A percentile compares a stretch with the other conserved stretches of the same genome.
Conservation (phyloP, 345 rosid genomes). For the Lumnitzera littorea region DNA sequence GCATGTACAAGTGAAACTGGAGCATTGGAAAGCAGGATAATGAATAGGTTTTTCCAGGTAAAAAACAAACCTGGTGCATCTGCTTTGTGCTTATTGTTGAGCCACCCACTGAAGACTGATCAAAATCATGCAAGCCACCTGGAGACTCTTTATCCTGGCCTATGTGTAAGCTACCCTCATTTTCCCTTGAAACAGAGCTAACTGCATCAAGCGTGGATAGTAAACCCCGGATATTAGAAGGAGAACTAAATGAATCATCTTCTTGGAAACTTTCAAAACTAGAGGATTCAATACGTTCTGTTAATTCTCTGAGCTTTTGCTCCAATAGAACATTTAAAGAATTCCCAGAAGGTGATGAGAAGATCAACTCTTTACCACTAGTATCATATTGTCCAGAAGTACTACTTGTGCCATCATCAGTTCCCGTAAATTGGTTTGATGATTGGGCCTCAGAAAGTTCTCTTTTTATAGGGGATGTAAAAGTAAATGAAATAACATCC, state of each 20-base stretch:
- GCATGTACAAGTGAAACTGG: not conserved
- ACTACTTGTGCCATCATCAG: slow-evolving; percentile 12
- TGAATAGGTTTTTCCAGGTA: slow-evolving; percentile 2
- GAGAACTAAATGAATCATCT: slow-evolving; percentile 24
- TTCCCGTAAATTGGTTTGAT: slow-evolving; percentile 20
- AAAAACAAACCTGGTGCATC: slow-evolving; percentile 53
- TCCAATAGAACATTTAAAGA: slow-evolving; percentile 63
- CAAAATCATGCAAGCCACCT: slow-evolving; percentile 24
- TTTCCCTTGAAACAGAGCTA: slow-evolving; percentile 21
- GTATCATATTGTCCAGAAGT: slow-evolving; percentile 16
- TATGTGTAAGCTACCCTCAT: slow-evolving; percentile 25
- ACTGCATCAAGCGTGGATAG: slow-evolving; percentile 14
- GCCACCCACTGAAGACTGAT: slow-evolving; percentile 27
- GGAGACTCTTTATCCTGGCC: slow-evolving; percentile 21
- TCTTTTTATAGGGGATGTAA: slow-evolving; percentile 64
- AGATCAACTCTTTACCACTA: slow-evolving; percentile 19
- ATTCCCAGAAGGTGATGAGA: slow-evolving; percentile 31
- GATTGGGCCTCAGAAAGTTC: slow-evolving; percentile 23
- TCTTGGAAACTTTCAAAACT: slow-evolving; percentile 36
- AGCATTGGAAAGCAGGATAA: not conserved
- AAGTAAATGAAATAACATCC: slow-evolving; percentile 87
- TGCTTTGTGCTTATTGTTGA: slow-evolving; percentile 12
- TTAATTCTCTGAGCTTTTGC: slow-evolving; percentile 61
- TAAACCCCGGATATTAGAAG: slow-evolving; percentile 28
- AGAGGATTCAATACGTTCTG: slow-evolving; percentile 54